phyloP scores from a whole-genome alignment of 1,284 basidiomycete genomes.

The Trichosporon faecale region DNA sequence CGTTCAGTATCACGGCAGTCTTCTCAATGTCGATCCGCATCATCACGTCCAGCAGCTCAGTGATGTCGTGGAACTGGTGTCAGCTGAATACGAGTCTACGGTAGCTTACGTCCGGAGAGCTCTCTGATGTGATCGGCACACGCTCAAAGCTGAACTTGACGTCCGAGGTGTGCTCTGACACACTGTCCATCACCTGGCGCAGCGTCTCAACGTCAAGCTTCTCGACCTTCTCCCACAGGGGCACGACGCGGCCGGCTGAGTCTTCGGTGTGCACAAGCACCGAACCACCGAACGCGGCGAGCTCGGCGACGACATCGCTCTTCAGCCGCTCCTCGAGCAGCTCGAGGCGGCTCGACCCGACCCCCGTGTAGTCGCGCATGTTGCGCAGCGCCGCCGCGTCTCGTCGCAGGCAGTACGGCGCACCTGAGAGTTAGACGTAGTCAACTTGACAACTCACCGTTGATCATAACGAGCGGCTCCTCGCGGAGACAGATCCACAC shows the following conservation, averaged over 20 bases:
- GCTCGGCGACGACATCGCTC: slow-evolving; percentile 81
- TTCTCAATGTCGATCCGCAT: slow-evolving; percentile 67
- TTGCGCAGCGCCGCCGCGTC: slow-evolving; percentile 78
- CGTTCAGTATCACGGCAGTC: slow-evolving; percentile 89
- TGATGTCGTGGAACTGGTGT: slow-evolving; percentile 57
- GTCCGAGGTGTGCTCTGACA: slow-evolving; percentile 50
- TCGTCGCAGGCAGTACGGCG: slow-evolving; percentile 56
- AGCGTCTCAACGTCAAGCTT: slow-evolving; percentile 76
- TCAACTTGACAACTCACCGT: slow-evolving; percentile 53
- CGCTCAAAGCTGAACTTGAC: slow-evolving; percentile 74
- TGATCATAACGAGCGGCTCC: slow-evolving; percentile 86
- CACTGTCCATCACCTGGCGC: slow-evolving; percentile 80
- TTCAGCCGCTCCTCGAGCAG: slow-evolving; percentile 86
- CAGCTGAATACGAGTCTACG: background rate
- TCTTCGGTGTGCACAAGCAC: slow-evolving; percentile 86
- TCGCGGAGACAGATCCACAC: slow-evolving; percentile 92
- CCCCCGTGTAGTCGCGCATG: slow-evolving; percentile 87
- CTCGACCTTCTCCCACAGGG: slow-evolving; percentile 90
- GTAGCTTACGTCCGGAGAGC: slow-evolving; percentile 51
- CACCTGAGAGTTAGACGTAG: slow-evolving; percentile 28
- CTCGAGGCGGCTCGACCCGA: slow-evolving; percentile 81
- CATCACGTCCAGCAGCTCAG: slow-evolving; percentile 75
- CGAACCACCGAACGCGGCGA: slow-evolving; percentile 77
- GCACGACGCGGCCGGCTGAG: slow-evolving; percentile 80
- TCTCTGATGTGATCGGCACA: slow-evolving; percentile 80